phyloP scores from a whole-genome alignment of 768 basidiomycete genomes.

The Pleurotus ostreatus region DNA sequence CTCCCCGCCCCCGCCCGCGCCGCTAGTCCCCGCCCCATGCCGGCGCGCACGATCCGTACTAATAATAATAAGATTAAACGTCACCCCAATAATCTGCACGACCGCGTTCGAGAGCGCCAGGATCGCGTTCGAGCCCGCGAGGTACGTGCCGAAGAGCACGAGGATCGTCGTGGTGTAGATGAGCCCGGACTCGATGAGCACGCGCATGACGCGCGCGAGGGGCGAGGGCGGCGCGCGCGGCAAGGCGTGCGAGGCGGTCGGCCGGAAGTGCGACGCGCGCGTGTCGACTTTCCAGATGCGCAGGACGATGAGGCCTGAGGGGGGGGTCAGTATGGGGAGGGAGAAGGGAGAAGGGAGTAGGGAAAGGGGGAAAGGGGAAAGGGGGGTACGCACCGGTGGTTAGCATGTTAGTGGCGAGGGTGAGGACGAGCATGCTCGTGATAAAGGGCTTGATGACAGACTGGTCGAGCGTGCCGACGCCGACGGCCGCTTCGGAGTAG shows the following conservation, averaged over 20 bases:
- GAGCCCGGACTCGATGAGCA: slow-evolving; percentile 36
- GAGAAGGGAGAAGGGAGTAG: not conserved
- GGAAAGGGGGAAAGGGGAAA: no score
- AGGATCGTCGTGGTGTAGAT: slow-evolving; percentile 33
- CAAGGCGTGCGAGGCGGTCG: slow-evolving; percentile 4
- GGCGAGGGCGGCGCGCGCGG: slow-evolving; percentile 12
- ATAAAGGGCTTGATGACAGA: slow-evolving; percentile 30
- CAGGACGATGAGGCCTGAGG: slow-evolving; percentile 31
- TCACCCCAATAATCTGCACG: slow-evolving; percentile 38
- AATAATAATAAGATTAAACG: slow-evolving; percentile 29
- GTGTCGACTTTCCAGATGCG: slow-evolving; percentile 31
- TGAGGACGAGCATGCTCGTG: slow-evolving; percentile 30
- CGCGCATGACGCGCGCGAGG: slow-evolving; percentile 22
- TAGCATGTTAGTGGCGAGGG: slow-evolving; percentile 30
- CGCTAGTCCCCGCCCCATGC: not conserved
- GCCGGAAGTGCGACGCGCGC: slow-evolving; percentile 19
- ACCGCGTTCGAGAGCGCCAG: slow-evolving; percentile 36
- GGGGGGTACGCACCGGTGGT: slow-evolving; percentile 30
- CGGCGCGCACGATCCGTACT: slow-evolving; percentile 19
- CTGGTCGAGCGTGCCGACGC: slow-evolving; percentile 22
- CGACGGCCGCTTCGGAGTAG: slow-evolving; percentile 27
- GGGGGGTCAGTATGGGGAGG: not conserved
- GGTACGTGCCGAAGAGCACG: slow-evolving; percentile 30
- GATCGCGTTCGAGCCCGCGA: slow-evolving; percentile 30
- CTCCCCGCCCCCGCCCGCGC: no score